These are phyloP conservation scores for Candida tropicalis DNA, from an alignment of 1,139 yeast genomes.

Conservation along the genomic window DNA sequence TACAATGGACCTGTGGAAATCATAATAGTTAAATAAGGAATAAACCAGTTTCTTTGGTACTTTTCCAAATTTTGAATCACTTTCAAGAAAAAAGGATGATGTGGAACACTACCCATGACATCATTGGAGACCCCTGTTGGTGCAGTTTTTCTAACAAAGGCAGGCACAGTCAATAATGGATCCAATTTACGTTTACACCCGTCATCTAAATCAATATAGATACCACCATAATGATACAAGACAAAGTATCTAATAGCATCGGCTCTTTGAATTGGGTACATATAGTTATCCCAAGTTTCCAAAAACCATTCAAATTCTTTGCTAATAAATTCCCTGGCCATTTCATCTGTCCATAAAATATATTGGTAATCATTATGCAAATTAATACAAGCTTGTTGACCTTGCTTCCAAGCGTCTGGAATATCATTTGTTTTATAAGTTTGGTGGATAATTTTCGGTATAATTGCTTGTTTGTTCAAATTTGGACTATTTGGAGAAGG, in stretches of 20 bases:
- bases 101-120: conserved; percentile 87
- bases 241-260: conserved; percentile 93
- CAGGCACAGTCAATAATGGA: conserved; percentile 78
- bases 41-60: conserved; percentile 72
- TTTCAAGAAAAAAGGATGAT: conserved; percentile 81
- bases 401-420: conserved; percentile 79
- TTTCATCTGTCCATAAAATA: conserved; percentile 88
- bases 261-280: conserved; percentile 84
- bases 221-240: conserved; percentile 81
- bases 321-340: conserved; percentile 75
- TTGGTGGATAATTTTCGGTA: conserved; percentile 92
- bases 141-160: conserved; percentile 81
- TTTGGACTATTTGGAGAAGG: conserved; percentile 36
- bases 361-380: conserved; percentile 87
- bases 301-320: conserved; percentile 87
- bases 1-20: conserved; percentile 91
- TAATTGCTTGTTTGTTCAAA: conserved; percentile 50
- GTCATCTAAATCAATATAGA: conserved; percentile 88
- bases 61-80: conserved; percentile 63
- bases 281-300: conserved; percentile 73
- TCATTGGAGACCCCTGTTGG: conserved; percentile 95
- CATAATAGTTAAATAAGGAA: conserved; percentile 92
- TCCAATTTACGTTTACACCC: conserved; percentile 80
- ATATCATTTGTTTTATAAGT: conserved; percentile 79
- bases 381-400: conserved; percentile 75